These are phyloP conservation scores for Gillenia trifoliata DNA, from an alignment of 306 rosid species.

Conservation along the genomic window DNA sequence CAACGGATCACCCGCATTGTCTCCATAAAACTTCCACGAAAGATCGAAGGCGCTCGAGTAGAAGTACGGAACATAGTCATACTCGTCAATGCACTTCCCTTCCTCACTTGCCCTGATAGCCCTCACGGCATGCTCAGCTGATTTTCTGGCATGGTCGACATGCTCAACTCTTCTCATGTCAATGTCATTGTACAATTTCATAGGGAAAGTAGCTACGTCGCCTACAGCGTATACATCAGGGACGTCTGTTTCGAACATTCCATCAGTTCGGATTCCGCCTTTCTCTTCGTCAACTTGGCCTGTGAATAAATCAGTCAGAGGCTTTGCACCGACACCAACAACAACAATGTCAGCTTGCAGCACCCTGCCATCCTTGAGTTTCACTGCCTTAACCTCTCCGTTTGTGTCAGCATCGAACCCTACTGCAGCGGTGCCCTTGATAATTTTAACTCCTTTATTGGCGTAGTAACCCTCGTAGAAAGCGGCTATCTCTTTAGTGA, in stretches of 20 bases:
- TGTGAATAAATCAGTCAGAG: constrained; percentile 26
- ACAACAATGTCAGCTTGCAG: constrained; percentile 39
- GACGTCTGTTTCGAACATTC: constrained; percentile 25
- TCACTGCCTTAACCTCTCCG: constrained; percentile 35
- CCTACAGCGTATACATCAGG: constrained; percentile 33
- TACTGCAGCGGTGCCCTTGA: constrained; percentile 21
- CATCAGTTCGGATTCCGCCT: constrained; percentile 39
- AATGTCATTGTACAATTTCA: constrained; percentile 23
- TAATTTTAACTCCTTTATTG: constrained; percentile 28
- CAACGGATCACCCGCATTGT: constrained; percentile 37
- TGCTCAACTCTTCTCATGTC: constrained; percentile 45
- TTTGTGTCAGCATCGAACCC: background rate
- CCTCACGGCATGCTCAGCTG: constrained; percentile 41
- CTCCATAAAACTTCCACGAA: constrained; percentile 43
- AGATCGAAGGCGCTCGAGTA: constrained; percentile 37
- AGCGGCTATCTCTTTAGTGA: constrained; percentile 30
- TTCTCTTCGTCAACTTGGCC: constrained; percentile 26
- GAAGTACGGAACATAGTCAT: constrained; percentile 33
- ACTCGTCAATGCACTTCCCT: constrained; percentile 18
- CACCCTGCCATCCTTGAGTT: constrained; percentile 31
- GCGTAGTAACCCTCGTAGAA: constrained; percentile 37
- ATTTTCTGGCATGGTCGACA: constrained; percentile 45
- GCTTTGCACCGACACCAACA: constrained; percentile 40
- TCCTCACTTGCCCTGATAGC: constrained; percentile 28
- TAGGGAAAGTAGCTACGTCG: constrained; percentile 33